phyloP scores from a whole-genome alignment of 768 basidiomycete genomes.

The Boletus sp. region DNA sequence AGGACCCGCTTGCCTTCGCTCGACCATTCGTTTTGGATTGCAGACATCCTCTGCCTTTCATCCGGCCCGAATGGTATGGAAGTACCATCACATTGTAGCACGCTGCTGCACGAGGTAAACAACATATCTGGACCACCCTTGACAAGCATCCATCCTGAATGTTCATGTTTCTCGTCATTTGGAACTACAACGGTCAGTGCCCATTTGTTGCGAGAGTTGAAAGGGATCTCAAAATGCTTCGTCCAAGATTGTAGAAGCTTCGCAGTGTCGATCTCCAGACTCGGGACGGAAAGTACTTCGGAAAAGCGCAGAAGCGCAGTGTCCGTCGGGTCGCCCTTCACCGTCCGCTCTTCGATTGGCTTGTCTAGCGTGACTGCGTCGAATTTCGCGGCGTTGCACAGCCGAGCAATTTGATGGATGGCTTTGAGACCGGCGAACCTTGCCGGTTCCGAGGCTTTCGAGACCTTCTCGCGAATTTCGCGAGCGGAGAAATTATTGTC shows the following conservation, averaged over 20 bases:
- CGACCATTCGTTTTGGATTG: conserved; percentile 43
- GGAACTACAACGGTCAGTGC: conserved; percentile 43
- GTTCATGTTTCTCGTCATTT: conserved; percentile 4
- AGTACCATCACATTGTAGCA: conserved; percentile 33
- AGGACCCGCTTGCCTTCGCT: conserved; percentile 54
- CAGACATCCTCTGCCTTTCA: conserved; percentile 21
- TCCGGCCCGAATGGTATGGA: conserved; percentile 30
- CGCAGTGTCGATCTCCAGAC: conserved; percentile 17
- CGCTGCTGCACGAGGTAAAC: conserved; percentile 37
- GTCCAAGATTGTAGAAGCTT: conserved; percentile 20
- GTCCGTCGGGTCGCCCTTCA: conserved; percentile 51
- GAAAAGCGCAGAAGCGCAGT: conserved; percentile 52
- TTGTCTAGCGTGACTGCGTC: conserved; percentile 29
- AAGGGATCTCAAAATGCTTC: conserved; percentile 37
- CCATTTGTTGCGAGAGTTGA: conserved; percentile 56
- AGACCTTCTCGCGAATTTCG: conserved; percentile 10
- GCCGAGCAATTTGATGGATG: conserved; percentile 40
- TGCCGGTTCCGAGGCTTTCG: conserved; percentile 5
- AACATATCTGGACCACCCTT: conserved; percentile 63
- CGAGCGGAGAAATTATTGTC: conserved; percentile 22
- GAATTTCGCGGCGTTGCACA: conserved; percentile 59
- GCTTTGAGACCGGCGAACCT: conserved; percentile 17
- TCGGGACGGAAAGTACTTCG: conserved; percentile 29
- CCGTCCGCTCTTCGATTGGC: conserved; percentile 32
- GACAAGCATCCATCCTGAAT: conserved; percentile 40